Percentiles rank a stretch among this genome's conserved stretches.
Evolutionary conservation across 2,329 filamentous ascomycete species (phyloP).

Genomic region (Endoconidiophora laricicola): DNA sequence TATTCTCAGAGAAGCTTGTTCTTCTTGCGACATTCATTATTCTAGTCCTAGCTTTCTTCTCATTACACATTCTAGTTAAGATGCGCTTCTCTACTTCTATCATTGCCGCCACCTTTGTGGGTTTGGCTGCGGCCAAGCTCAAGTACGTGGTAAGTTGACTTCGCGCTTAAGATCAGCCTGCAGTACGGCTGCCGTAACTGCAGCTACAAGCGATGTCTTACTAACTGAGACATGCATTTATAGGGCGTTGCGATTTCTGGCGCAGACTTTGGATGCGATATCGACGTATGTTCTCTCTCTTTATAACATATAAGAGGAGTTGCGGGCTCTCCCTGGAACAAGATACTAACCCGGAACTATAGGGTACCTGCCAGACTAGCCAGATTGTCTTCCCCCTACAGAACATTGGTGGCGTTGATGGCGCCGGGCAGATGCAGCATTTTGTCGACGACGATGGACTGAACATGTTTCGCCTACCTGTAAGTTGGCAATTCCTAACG

Average conservation of each 20-base stretch:
- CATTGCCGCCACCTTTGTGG: slow-evolving; percentile 5
- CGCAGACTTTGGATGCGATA: slow-evolving; percentile 28
- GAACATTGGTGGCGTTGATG: slow-evolving; percentile 19
- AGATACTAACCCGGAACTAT: not conserved
- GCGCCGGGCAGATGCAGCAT: slow-evolving; percentile 37
- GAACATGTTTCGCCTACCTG: slow-evolving; percentile 38
- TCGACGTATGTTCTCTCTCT: slow-evolving; percentile 20
- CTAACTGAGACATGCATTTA: not conserved
- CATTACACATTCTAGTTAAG: not conserved
- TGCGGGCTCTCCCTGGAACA: not conserved
- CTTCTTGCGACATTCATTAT: not conserved
- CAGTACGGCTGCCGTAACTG: no score
- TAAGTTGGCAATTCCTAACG: slow-evolving; percentile 41
- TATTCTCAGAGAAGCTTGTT: not conserved
- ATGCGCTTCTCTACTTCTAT: slow-evolving; percentile 2
- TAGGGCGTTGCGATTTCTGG: slow-evolving; percentile 25
- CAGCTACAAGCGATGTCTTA: not conserved
- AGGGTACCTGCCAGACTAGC: slow-evolving; percentile 21
- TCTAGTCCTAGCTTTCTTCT: not conserved
- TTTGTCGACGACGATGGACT: slow-evolving; percentile 34
- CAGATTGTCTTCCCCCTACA: slow-evolving; percentile 20
- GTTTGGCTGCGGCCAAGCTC: slow-evolving; percentile 6
- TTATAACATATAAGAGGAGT: not conserved
- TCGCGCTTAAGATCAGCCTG: no score
- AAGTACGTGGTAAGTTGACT: slow-evolving; percentile 5